Percentiles rank a stretch among this genome's conserved stretches.
phyloP scores from a whole-genome alignment of 2,329 filamentous ascomycete genomes.

The Clathrospora elynae region DNA sequence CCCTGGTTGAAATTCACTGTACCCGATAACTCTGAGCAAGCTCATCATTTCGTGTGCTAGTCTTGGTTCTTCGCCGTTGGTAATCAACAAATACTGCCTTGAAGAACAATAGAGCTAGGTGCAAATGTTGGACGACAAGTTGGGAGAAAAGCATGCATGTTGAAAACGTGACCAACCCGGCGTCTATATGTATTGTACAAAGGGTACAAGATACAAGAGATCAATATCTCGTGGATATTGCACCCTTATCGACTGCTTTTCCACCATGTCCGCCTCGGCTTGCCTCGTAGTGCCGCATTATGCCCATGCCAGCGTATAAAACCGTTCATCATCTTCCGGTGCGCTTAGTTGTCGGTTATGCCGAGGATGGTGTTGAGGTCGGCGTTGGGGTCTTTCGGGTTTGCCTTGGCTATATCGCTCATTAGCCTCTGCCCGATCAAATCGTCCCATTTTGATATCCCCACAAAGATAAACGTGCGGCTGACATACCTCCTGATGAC shows the following conservation, averaged over 20 bases:
- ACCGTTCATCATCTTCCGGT: slow-evolving; percentile 7
- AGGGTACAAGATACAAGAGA: slow-evolving; percentile 49
- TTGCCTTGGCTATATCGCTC: slow-evolving; percentile 55
- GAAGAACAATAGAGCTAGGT: no score
- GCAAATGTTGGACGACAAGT: no score
- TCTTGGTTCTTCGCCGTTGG: not conserved
- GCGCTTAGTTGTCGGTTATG: slow-evolving; percentile 44
- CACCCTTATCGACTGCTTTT: slow-evolving; percentile 28
- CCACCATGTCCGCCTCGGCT: slow-evolving; percentile 19
- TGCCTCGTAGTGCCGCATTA: slow-evolving; percentile 23
- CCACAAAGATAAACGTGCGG: not conserved
- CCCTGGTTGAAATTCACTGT: not conserved
- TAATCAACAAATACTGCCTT: no score
- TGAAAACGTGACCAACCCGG: slow-evolving; percentile 42
- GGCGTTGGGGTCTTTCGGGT: slow-evolving; percentile 87
- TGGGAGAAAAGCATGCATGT: slow-evolving; percentile 38
- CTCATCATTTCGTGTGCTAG: no score
- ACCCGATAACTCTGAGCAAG: not conserved
- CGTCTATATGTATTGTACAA: slow-evolving; percentile 52
- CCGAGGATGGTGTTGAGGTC: slow-evolving; percentile 74
- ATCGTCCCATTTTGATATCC: not conserved
- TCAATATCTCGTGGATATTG: slow-evolving; percentile 28
- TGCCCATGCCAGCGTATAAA: slow-evolving; percentile 33
- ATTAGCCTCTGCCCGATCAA: not conserved
- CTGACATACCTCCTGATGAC: slow-evolving; percentile 38